Evolutionary conservation across 2,329 filamentous ascomycete genomes (phyloP), one percentile per base, ranked within the genome.

Genomic region (Thielaviopsis populi): DNA sequence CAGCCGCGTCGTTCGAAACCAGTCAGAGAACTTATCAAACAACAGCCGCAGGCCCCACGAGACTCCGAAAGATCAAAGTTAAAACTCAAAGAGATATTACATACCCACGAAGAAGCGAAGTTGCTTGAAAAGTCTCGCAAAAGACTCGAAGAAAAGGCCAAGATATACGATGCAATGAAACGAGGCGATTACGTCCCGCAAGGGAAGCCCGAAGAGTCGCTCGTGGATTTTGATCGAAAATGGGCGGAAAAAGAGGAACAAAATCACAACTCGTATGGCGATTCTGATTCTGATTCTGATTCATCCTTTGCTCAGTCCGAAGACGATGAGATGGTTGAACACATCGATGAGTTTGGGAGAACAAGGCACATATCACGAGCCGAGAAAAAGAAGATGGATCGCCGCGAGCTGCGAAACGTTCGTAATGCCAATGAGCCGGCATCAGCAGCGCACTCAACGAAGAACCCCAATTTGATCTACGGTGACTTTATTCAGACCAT

Each of bases 181-280:
- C 82, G 88, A 41, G 91, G 92, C n/a, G 86, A 95, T 71, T 85
- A 89, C 73, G 77, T 89, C n/a, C 78, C 81, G 17, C 80, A 80
- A 63, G 82, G 88, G 68, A 82, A 86, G 71, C 77, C 83, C 69
- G 77, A 82, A 50, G 83, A 85, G 69, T 80, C 82, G 27, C 81
- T 95, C 30, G 87, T 99, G 2, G 92, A 99, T 75, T 99, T 99
- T 73, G 94, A 97, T 74, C 81, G 87, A 66, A 99, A 97, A 76
- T 97, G 94, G 91, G 90, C 87, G 0, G 89, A 95, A 71, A 76
- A 77, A 27, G 77, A 84, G 63, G 86, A 72, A 67, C 71, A 58
- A 10, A 68, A 69, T 62, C 75, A 78, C 65, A 69, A 75, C 6
- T 73, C 73, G 1, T 74, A 75, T 1, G 73, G 73, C n/a, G 72